Evolutionary conservation across 2,329 filamentous ascomycete genomes (phyloP).

Genomic region (Aureobasidium sp.): DNA sequence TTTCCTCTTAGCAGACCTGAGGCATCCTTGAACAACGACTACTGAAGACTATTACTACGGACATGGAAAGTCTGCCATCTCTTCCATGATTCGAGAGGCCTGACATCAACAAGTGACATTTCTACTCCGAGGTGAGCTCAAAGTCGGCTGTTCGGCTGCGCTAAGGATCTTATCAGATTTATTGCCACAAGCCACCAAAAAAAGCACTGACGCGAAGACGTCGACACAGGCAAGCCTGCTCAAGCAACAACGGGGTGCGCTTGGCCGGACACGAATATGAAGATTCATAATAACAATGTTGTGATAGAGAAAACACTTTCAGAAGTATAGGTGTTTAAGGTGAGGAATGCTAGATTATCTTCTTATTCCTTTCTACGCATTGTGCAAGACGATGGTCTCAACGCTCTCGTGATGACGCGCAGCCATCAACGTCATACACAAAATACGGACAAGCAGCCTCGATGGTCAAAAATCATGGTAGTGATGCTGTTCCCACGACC

Average conservation of each 20-base stretch:
- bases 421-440: background rate
- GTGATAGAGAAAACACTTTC: no score
- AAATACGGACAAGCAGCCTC: background rate
- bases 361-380: no score
- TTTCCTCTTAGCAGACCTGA: background rate
- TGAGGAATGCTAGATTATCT: no score
- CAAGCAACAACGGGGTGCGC: background rate
- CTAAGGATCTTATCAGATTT: slow-evolving; percentile 6
- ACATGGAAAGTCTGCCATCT: background rate
- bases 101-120: background rate
- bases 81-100: background rate
- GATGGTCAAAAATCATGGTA: background rate
- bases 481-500: background rate
- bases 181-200: background rate
- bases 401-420: background rate
- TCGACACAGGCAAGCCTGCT: background rate
- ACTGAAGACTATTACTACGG: background rate
- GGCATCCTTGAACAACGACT: background rate
- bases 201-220: background rate
- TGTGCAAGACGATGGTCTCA: background rate
- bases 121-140: background rate
- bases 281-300: no score
- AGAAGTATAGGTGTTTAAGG: no score
- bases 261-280: background rate
- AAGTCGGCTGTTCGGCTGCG: background rate